A percentile compares a stretch with the other conserved stretches of the same genome.
phyloP scores from a whole-genome alignment of 2,329 filamentous ascomycete genomes.

The Coleophoma eucalyptorum region DNA sequence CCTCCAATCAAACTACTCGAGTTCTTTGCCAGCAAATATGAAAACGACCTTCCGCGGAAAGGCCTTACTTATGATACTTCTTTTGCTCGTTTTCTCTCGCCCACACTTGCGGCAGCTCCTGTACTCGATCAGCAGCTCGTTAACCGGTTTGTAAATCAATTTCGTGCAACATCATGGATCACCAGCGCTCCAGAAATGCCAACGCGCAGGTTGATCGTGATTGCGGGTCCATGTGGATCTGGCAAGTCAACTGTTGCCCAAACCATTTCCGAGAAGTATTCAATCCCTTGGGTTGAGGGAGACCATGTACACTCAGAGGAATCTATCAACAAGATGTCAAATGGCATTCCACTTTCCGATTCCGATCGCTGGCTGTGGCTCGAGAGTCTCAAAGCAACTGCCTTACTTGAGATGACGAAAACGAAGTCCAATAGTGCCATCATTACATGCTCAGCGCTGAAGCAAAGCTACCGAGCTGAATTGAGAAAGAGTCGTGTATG shows the following conservation, averaged over 20 bases:
- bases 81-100: constrained; percentile 9
- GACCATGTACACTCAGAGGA: constrained; percentile 31
- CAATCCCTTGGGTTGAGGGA: constrained; percentile 35
- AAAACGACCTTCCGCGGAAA: constrained; percentile 33
- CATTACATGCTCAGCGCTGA: constrained; percentile 36
- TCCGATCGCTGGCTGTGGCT: constrained; percentile 29
- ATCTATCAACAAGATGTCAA: constrained; percentile 29
- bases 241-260: constrained; percentile 34
- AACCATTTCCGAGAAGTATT: constrained; percentile 24
- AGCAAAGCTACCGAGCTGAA: constrained; percentile 27
- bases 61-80: constrained; percentile 9
- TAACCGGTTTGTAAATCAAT: constrained; percentile 9
- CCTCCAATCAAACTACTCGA: constrained; percentile 49
- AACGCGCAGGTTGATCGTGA: constrained; percentile 22
- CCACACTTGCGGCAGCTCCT: constrained; percentile 6
- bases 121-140: constrained; percentile 11
- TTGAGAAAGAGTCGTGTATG: constrained; percentile 21
- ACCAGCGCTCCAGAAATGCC: neutral
- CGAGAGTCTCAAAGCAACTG: constrained; percentile 18
- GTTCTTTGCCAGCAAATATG: constrained; percentile 46
- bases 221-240: constrained; percentile 36
- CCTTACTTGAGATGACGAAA: constrained; percentile 21
- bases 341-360: constrained; percentile 26
- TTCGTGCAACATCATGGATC: constrained; percentile 9
- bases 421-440: constrained; percentile 25